Percentiles rank a stretch among this genome's conserved stretches.
Conservation (phyloP, 1,284 basidiomycete genomes). For the Ceratobasidium sp. region DNA sequence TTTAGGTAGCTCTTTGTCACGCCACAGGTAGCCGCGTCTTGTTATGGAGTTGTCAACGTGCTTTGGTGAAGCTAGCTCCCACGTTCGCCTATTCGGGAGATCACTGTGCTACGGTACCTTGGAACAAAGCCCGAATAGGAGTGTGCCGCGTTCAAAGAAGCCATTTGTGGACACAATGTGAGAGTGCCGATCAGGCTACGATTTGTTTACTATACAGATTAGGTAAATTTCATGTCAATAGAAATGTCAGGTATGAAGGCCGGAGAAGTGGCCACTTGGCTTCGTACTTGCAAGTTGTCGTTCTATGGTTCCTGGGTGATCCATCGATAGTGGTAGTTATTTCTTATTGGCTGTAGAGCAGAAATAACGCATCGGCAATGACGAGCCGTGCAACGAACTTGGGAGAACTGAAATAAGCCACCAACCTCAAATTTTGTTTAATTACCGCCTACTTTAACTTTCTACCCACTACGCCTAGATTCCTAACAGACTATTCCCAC, state of each 20-base stretch:
- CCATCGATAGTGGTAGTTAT: not conserved
- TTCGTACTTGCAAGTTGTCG: not conserved
- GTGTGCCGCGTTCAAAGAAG: not conserved
- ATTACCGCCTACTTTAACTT: too few species aligned
- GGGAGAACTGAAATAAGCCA: not conserved
- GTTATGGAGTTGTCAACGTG: not conserved
- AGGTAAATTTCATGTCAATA: not conserved
- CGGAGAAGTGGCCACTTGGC: too few species aligned
- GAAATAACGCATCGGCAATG: not conserved
- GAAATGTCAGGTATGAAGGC: not conserved
- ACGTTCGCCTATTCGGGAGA: not conserved
- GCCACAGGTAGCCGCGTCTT: not conserved
- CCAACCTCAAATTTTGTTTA: not conserved
- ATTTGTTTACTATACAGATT: not conserved
- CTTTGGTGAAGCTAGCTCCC: too few species aligned
- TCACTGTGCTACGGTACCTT: not conserved
- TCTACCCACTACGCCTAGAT: too few species aligned
- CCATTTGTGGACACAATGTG: not conserved
- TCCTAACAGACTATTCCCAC: too few species aligned
- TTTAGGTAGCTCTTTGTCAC: not conserved
- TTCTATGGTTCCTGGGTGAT: not conserved
- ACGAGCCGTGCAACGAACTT: not conserved
- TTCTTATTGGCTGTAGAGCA: not conserved
- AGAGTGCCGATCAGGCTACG: not conserved
- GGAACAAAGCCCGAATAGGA: not conserved